Percentiles rank a stretch among this genome's conserved stretches.
phyloP scores from a whole-genome alignment of 1,284 basidiomycete species.

The Cutaneotrichosporon sp. region DNA sequence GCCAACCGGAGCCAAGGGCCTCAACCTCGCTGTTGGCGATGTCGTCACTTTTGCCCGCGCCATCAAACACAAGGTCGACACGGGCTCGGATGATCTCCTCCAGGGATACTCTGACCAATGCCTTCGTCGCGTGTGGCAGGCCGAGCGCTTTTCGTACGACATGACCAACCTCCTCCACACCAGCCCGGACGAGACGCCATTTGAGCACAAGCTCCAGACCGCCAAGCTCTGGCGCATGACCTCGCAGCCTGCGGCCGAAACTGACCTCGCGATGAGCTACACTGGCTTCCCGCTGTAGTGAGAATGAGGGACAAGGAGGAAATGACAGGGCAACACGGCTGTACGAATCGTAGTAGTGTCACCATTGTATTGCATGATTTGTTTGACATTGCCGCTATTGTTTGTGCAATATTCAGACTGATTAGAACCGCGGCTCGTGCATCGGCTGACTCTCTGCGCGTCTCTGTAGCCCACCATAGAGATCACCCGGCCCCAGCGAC shows the following conservation, averaged over 20 bases:
- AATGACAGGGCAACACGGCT: not conserved
- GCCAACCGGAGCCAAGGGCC: conserved; percentile 27
- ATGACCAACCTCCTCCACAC: conserved; percentile 30
- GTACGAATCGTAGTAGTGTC: not conserved
- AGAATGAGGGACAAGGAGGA: not conserved
- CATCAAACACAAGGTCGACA: conserved; percentile 25
- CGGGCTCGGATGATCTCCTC: conserved; percentile 21
- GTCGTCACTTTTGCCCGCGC: conserved; percentile 27
- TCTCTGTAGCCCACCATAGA: no score
- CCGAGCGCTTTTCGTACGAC: conserved; percentile 30
- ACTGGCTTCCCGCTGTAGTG: conserved; percentile 26
- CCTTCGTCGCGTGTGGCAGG: conserved; percentile 28
- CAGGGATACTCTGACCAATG: conserved; percentile 24
- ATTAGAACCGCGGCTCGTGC: not conserved
- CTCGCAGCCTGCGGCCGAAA: conserved; percentile 15
- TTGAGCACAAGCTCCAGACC: conserved; percentile 25
- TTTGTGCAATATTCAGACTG: not conserved
- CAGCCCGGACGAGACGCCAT: conserved; percentile 16
- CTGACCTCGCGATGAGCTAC: conserved; percentile 25
- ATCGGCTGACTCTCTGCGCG: not conserved
- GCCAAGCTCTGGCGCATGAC: conserved; percentile 24
- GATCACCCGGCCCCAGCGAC: not conserved
- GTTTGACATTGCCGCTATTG: not conserved
- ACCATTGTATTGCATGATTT: conserved; percentile 10
- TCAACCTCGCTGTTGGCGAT: conserved; percentile 28